These are phyloP conservation scores for Chlamydomonas reinhardtii DNA, from an alignment of 163 green algal genomes.

Conservation along the genomic window DNA sequence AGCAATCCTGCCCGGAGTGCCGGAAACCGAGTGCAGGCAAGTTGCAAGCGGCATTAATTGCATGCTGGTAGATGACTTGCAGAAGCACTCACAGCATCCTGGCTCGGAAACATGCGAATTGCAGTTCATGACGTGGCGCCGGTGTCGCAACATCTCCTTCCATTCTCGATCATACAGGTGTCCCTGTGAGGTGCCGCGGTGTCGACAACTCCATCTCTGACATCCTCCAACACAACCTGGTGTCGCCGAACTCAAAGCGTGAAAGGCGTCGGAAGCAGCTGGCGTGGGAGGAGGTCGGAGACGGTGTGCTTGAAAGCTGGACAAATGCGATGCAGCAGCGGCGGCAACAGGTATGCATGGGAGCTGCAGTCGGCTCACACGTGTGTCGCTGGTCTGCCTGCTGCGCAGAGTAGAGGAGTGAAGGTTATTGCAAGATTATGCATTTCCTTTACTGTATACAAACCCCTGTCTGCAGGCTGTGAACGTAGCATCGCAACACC, in stretches of 20 bases:
- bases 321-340: conserved; percentile 29
- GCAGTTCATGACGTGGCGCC: no score
- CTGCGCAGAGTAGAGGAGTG: background rate
- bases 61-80: no score
- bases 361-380: background rate
- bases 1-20: conserved; percentile 64
- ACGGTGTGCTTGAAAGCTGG: conserved; percentile 38
- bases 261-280: conserved; percentile 58
- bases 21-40: conserved; percentile 48
- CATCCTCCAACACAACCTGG: conserved; percentile 43
- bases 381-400: background rate
- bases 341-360: conserved; percentile 14
- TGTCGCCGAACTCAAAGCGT: conserved; percentile 40
- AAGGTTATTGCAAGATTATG: no score
- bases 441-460: background rate
- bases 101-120: no score
- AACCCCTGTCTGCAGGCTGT: background rate
- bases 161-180: conserved; percentile 17
- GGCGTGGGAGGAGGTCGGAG: conserved; percentile 56
- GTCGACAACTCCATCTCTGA: conserved; percentile 62
- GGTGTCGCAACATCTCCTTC: no score
- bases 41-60: background rate
- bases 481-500: conserved; percentile 9
- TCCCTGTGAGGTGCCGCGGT: conserved; percentile 58
- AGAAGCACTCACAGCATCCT: no score